Percentiles rank a stretch among this genome's conserved stretches.
These are phyloP conservation scores for Cladosporium oxysporum DNA, from an alignment of 2,329 filamentous ascomycete genomes.

Conservation along the genomic window DNA sequence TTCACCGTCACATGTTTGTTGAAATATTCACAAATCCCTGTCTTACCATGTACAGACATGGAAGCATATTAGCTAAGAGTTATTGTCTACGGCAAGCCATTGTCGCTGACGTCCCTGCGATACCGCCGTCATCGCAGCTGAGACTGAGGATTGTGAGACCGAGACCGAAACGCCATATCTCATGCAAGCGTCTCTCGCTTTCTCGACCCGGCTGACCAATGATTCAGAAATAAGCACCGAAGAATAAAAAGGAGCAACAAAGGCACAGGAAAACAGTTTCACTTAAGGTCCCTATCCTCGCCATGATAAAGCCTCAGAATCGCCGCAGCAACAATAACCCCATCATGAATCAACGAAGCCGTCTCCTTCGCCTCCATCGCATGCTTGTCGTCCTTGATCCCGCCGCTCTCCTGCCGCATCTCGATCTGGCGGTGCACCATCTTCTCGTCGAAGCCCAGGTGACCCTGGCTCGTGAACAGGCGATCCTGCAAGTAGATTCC, in stretches of 20 bases:
- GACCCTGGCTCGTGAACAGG: slow-evolving; percentile 51
- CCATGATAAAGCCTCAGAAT: slow-evolving; percentile 51
- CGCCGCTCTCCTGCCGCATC: slow-evolving; percentile 46
- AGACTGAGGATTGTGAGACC: not conserved
- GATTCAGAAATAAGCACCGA: no score
- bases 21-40: not conserved
- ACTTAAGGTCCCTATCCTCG: slow-evolving; percentile 48
- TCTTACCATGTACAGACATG: not conserved
- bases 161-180: not conserved
- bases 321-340: slow-evolving; percentile 41
- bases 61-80: no score
- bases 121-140: not conserved
- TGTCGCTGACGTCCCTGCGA: not conserved
- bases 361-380: slow-evolving; percentile 42
- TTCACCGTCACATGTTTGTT: not conserved
- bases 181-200: not conserved
- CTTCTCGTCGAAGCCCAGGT: slow-evolving; percentile 50
- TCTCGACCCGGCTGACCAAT: no score
- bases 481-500: slow-evolving; percentile 48
- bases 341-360: slow-evolving; percentile 44
- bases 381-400: slow-evolving; percentile 41
- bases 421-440: slow-evolving; percentile 51
- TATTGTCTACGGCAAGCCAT: not conserved
- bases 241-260: not conserved
- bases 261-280: not conserved